These are phyloP conservation scores for Biancaea sappan DNA, from an alignment of 306 rosid species.

Conservation along the genomic window DNA sequence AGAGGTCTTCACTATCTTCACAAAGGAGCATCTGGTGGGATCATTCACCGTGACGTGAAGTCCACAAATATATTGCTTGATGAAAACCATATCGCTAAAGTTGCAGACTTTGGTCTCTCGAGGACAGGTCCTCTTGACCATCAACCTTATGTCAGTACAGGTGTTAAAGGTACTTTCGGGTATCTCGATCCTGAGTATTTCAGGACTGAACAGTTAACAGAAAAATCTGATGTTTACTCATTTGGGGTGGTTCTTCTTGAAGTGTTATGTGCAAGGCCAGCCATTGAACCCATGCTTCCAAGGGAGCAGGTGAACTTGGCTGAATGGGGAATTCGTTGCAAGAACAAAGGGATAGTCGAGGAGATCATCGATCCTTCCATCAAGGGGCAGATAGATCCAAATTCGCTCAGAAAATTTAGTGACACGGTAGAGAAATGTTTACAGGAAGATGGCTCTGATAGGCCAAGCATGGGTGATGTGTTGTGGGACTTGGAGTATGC, in stretches of 20 bases:
- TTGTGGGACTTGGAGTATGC: slow-evolving; percentile 63
- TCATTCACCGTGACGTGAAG: slow-evolving; percentile 60
- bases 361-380: slow-evolving; percentile 48
- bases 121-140: slow-evolving; percentile 44
- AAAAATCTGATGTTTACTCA: slow-evolving; percentile 60
- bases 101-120: slow-evolving; percentile 62
- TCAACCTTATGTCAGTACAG: slow-evolving; percentile 55
- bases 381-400: slow-evolving; percentile 42
- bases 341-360: slow-evolving; percentile 49
- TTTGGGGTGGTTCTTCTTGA: slow-evolving; percentile 59
- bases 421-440: slow-evolving; percentile 51
- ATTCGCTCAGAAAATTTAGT: slow-evolving; percentile 53
- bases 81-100: slow-evolving; percentile 51
- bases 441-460: slow-evolving; percentile 40
- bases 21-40: slow-evolving; percentile 55
- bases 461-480: slow-evolving; percentile 60
- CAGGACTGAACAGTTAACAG: slow-evolving; percentile 46
- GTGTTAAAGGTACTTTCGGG: slow-evolving; percentile 57
- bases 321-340: slow-evolving; percentile 57
- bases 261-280: slow-evolving; percentile 53
- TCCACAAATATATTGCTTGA: slow-evolving; percentile 58
- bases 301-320: slow-evolving; percentile 55
- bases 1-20: slow-evolving; percentile 62
- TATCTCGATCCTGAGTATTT: slow-evolving; percentile 63
- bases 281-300: slow-evolving; percentile 44